Base-by-base conservation (phyloP, 2,329 filamentous ascomycete genomes). In the Microascus cirrosus region DNA sequence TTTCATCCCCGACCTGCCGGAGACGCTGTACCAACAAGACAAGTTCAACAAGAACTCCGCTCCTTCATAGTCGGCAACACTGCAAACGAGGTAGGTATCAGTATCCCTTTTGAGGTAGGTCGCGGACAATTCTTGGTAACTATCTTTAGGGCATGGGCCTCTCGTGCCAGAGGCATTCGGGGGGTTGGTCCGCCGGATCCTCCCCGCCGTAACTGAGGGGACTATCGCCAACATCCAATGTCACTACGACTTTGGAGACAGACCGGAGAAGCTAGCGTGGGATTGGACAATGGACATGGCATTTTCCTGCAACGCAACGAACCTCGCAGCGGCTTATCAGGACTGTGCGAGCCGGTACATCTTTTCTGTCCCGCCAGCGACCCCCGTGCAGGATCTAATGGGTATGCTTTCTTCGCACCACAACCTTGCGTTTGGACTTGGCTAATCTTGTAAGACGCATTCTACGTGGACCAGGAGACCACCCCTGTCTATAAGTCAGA, bases 221-320 rank as follows among this genome's bases (percentile, higher is more conserved):
- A 59, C 59, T 6, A 55, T 61, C 5, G 48, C 54, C 5, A 53
- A 39, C 2, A 56, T 63, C 24, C 61, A 61, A 20, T 36, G 54
- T 0, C 58, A 53, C 13, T 64, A 64, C 55, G 53, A 60, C n/a
- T 48, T 53, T 25, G 35, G 56, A 18, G 53, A 50, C 3, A 53
- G 54, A 10, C 59, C 60, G 6, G 55, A 48, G 12, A 52, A 62
- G 55, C 45, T 64, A 34, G 63, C 64, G 11, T 64, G 63, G 62
- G 63, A 65, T 32, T 64, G 61, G 62, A 64, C 62, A 15, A 63
- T 61, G 18, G 63, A 65, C 22, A 57, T 59, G 2, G 56, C 62
- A n/a, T 64, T 63, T 55, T 59, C 61, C 2, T 65, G 63, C 56
- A 64, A 60, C 53, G 60, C 60, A 15, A 56, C 59, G 35, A 62